These are phyloP conservation scores for Penicillium sp. DNA, from an alignment of 2,329 filamentous ascomycete species.

Conservation along the genomic window DNA sequence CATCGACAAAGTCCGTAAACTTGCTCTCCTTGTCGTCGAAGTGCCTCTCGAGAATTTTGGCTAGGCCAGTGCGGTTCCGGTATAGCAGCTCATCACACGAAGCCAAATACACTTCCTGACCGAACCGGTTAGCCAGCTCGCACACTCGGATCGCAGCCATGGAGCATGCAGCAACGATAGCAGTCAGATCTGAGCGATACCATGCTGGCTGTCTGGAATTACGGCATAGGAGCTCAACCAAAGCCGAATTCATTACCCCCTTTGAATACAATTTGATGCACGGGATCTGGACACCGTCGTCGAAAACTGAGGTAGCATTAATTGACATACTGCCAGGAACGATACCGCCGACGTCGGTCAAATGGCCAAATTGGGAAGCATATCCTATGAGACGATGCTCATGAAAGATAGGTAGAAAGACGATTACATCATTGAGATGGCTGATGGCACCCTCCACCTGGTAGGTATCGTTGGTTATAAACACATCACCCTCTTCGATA, in stretches of 20 bases:
- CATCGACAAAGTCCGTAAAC: constrained; percentile 50
- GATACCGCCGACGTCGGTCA: constrained; percentile 46
- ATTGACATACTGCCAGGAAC: constrained; percentile 50
- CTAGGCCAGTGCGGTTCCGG: constrained; percentile 44
- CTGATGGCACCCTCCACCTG: constrained; percentile 48
- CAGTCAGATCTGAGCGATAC: constrained; percentile 47
- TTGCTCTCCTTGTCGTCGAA: constrained; percentile 41
- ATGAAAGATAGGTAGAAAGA: constrained; percentile 47
- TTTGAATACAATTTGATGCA: constrained; percentile 45
- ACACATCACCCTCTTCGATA: constrained; percentile 48
- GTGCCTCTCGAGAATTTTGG: constrained; percentile 45
- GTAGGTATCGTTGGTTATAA: constrained; percentile 50
- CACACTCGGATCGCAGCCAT: constrained; percentile 44
- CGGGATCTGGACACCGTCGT: constrained; percentile 50
- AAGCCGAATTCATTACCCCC: constrained; percentile 42
- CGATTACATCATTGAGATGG: constrained; percentile 49
- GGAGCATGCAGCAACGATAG: constrained; percentile 45
- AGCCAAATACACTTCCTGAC: constrained; percentile 44
- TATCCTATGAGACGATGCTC: constrained; percentile 45
- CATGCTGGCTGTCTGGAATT: constrained; percentile 48
- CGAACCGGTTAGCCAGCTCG: constrained; percentile 45
- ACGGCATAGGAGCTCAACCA: constrained; percentile 45
- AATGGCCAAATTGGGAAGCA: constrained; percentile 49
- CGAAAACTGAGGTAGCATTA: constrained; percentile 46
- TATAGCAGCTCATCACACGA: constrained; percentile 43